Conservation (phyloP, 306 rosid genomes). For the Rosa chinensis region DNA sequence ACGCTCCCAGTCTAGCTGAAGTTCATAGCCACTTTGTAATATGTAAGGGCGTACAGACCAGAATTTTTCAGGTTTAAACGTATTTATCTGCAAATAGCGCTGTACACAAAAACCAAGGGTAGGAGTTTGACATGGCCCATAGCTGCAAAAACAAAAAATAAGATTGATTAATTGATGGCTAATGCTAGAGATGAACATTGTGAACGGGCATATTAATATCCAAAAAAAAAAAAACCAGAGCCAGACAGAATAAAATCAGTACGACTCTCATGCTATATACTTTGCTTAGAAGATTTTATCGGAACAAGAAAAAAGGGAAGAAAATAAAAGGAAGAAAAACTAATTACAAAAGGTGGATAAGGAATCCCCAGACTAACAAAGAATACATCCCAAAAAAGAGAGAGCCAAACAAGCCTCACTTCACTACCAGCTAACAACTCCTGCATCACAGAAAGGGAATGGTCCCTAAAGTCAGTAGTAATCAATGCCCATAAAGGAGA, state of each 20-base stretch:
- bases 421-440: neutral
- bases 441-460: neutral
- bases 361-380: neutral
- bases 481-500: neutral
- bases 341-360: neutral
- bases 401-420: neutral
- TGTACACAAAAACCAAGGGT: conserved; percentile 96
- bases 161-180: conserved; percentile 31
- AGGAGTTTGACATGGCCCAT: conserved; percentile 99
- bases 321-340: neutral
- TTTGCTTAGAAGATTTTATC: neutral
- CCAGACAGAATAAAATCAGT: neutral
- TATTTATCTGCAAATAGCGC: conserved; percentile 84
- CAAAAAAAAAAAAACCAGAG: neutral
- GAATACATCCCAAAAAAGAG: neutral
- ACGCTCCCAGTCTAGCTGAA: conserved; percentile 94
- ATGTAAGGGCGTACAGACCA: conserved; percentile 85
- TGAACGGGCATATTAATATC: neutral
- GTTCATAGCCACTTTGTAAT: conserved; percentile 74
- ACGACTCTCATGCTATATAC: neutral
- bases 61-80: conserved; percentile 90
- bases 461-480: neutral
- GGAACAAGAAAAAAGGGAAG: neutral
- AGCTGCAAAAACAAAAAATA: conserved; percentile 60
- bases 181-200: conserved; percentile 22